These are phyloP conservation scores for Lunasporangiospora selenospora DNA, from an alignment of 192 early-diverging fungal species.

Conservation along the genomic window DNA sequence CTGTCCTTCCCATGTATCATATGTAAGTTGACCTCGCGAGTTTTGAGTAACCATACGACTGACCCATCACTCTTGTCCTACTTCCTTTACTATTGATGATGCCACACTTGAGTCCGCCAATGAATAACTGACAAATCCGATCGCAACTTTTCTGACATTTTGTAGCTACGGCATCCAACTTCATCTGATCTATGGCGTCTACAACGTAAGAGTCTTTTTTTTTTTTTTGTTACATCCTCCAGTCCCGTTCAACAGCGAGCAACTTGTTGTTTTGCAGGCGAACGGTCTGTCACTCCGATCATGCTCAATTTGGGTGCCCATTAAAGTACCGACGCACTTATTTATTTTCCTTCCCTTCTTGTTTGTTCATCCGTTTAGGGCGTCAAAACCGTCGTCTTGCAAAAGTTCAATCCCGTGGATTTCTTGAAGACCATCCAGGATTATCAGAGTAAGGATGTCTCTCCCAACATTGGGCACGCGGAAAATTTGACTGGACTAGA, in stretches of 20 bases:
- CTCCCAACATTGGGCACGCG: too few relatives aligned
- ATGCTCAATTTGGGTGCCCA: too few relatives aligned
- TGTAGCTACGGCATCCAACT: slow-evolving; percentile 1
- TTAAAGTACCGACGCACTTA: not conserved
- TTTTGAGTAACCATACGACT: too few relatives aligned
- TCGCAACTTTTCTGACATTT: not conserved
- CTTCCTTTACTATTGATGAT: too few relatives aligned
- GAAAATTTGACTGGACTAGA: not conserved
- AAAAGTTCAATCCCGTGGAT: slow-evolving; percentile 59
- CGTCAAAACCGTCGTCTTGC: slow-evolving; percentile 57
- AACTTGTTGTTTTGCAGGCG: too few relatives aligned
- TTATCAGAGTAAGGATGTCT: slow-evolving; percentile 54
- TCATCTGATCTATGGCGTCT: not conserved
- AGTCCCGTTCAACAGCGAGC: too few relatives aligned
- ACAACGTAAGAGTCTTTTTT: slow-evolving; percentile 6
- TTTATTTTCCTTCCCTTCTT: not conserved
- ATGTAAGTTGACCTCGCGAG: not conserved
- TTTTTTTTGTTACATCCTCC: too few relatives aligned
- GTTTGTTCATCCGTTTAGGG: slow-evolving; percentile 25
- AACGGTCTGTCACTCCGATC: too few relatives aligned
- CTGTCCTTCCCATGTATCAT: slow-evolving; percentile 17
- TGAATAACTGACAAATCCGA: too few relatives aligned
- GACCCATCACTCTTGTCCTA: too few relatives aligned
- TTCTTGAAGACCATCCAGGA: slow-evolving; percentile 58
- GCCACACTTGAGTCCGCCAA: too few relatives aligned